Conservation (phyloP, 2,329 filamentous ascomycete species). For the Paecilomyces fulvus region DNA sequence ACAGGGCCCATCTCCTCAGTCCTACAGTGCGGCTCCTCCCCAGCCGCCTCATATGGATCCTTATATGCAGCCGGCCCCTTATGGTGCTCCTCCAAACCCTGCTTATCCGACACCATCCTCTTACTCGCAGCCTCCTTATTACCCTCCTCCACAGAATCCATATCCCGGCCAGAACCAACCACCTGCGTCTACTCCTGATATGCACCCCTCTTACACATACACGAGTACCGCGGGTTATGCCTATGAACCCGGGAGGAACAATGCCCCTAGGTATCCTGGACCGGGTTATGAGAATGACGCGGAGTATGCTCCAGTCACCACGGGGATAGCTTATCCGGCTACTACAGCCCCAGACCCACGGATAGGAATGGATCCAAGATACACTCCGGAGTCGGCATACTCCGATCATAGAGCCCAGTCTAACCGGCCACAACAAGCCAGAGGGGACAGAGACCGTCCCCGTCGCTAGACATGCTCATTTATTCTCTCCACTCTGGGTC, state of each 20-base stretch:
- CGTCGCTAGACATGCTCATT: constrained; percentile 23
- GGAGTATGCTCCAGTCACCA: constrained; percentile 33
- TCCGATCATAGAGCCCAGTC: constrained; percentile 20
- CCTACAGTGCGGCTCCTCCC: constrained; percentile 26
- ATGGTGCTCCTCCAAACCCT: constrained; percentile 22
- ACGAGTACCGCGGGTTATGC: constrained; percentile 23
- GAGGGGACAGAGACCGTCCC: constrained; percentile 26
- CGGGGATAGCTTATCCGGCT: constrained; percentile 32
- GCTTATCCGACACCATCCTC: constrained; percentile 20
- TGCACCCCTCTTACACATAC: constrained; percentile 33
- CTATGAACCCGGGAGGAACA: constrained; percentile 29
- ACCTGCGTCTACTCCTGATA: constrained; percentile 29
- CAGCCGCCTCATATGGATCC: constrained; percentile 27
- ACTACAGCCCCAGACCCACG: constrained; percentile 33
- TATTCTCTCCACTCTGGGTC: neutral
- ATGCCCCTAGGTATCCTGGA: constrained; percentile 34
- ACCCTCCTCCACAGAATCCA: constrained; percentile 13
- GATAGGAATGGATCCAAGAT: constrained; percentile 37
- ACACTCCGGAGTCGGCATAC: constrained; percentile 30
- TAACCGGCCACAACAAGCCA: constrained; percentile 31
- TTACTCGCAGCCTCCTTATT: constrained; percentile 8
- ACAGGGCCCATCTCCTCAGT: constrained; percentile 27
- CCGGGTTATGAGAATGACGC: constrained; percentile 34
- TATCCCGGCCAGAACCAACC: constrained; percentile 28
- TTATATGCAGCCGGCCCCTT: constrained; percentile 24